Evolutionary conservation across 2,329 filamentous ascomycete genomes (phyloP), one percentile per base, ranked within the genome.

Genomic region (Fusarium tjaetaba): DNA sequence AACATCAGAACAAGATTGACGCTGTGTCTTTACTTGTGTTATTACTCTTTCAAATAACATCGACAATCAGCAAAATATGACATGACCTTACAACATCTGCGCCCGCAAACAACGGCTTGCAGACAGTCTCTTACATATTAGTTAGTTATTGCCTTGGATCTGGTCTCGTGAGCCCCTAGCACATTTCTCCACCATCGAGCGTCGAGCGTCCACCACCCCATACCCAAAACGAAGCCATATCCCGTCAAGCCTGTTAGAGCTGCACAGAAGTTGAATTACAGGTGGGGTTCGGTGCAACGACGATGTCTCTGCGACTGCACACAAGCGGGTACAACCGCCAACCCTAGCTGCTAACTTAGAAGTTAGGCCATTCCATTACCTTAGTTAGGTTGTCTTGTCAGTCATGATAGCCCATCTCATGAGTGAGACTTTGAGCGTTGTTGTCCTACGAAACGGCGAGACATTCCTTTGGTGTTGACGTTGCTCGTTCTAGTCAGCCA

Each of bases 271-370:
- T 65, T 59, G 67, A 73, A 56, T 65, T 73, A 39, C 42, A 48
- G 61, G 71, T 74, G 71, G 71, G 60, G 71, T 60, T 65, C 56
- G 61, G 58, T 73, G 67, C 71, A 48, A 61, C 71, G 52, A 58
- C 56, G 48, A 42, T 57, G 59, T 67, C 61, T 51, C 62, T 63
- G 48, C 26, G 45, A 59, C 46, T 56, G 63, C 68, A 55, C 39
- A 53, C 45, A 57, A 69, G 68, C 53, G 70, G 64, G 55, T 72
- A 72, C 68, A 68, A 68, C 61, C 62, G 61, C 48, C 38, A 51
- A 70, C 30, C 68, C 49, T 70, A 42, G 38, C 49, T 30, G 51
- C 51, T 42, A 4, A 64, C 34, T 41, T 48, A 38, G 32, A 5
- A 64, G 28, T 41, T 48, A 38, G 32, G 32, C n/a, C 30, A 46